These are phyloP conservation scores for Penicillium sp. DNA, from an alignment of 2,329 filamentous ascomycete species.

Conservation along the genomic window DNA sequence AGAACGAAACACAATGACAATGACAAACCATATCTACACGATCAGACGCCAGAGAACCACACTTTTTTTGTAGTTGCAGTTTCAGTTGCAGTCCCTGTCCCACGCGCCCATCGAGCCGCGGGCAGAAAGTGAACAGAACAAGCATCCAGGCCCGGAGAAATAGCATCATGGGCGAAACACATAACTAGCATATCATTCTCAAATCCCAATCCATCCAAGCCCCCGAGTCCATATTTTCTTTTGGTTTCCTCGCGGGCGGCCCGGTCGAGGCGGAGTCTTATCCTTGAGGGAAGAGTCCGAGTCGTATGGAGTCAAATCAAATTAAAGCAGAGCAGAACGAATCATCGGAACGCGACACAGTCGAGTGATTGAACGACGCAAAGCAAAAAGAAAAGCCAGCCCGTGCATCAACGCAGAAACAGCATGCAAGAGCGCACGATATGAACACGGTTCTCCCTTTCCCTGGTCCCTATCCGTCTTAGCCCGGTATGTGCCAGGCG, in stretches of 20 bases:
- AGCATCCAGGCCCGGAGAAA: not conserved
- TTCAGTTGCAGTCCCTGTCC: conserved; percentile 15
- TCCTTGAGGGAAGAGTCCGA: no score
- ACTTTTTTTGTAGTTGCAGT: conserved; percentile 26
- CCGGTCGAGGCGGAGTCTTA: no score
- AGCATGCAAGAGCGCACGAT: conserved; percentile 10
- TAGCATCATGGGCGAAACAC: not conserved
- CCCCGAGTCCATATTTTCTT: no score
- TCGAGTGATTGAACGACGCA: not conserved
- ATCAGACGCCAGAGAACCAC: conserved; percentile 24
- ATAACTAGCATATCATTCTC: not conserved
- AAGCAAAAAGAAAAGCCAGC: conserved; percentile 16
- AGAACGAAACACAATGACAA: conserved; percentile 21
- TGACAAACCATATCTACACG: conserved; percentile 29
- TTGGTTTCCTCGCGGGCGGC: no score
- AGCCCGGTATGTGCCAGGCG: no score
- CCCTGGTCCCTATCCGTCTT: conserved; percentile 2
- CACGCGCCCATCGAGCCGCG: conserved; percentile 3
- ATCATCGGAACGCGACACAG: not conserved
- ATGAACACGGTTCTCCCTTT: conserved; percentile 3
- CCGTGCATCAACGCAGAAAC: conserved; percentile 16
- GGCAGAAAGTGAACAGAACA: conserved; percentile 12
- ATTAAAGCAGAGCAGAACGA: no score
- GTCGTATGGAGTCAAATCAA: no score
- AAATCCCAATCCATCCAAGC: conserved; percentile 1